phyloP scores from a whole-genome alignment of 1,284 basidiomycete genomes.

The Fomitiporia mediterranea region DNA sequence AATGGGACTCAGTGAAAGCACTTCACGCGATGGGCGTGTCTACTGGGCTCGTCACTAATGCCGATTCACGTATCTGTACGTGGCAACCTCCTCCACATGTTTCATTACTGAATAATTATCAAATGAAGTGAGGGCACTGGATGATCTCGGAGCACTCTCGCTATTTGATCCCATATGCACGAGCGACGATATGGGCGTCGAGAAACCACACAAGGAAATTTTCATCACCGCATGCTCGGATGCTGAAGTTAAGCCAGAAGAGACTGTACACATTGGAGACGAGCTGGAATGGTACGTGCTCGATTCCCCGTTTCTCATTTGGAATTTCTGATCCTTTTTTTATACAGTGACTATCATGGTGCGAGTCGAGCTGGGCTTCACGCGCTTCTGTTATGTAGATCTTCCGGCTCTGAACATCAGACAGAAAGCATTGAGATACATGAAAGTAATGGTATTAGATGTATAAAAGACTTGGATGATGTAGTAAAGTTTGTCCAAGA shows the following conservation, averaged over 20 bases:
- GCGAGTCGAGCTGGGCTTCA: conserved; percentile 54
- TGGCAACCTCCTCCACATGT: neutral
- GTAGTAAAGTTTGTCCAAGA: conserved; percentile 13
- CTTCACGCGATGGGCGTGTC: conserved; percentile 42
- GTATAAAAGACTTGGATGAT: conserved; percentile 17
- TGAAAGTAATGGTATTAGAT: conserved; percentile 16
- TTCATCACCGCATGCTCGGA: conserved; percentile 42
- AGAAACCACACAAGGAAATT: conserved; percentile 61
- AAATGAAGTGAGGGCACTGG: conserved; percentile 40
- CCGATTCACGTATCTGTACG: conserved; percentile 25
- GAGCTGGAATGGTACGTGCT: conserved; percentile 53
- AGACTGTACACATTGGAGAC: conserved; percentile 69
- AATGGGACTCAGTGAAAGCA: conserved; percentile 45
- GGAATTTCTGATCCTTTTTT: neutral
- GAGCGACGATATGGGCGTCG: conserved; percentile 59
- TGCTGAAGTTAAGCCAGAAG: conserved; percentile 31
- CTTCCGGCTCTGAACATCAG: conserved; percentile 42
- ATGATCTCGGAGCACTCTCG: conserved; percentile 50
- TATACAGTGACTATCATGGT: conserved; percentile 65
- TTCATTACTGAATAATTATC: neutral
- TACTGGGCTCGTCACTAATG: conserved; percentile 47
- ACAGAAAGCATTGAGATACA: conserved; percentile 21
- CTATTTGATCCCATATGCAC: conserved; percentile 51
- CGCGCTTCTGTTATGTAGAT: conserved; percentile 52
- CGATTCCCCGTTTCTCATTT: conserved; percentile 1